Evolutionary conservation across 768 basidiomycete genomes (phyloP).

Genomic region (Mrakia gelida): DNA sequence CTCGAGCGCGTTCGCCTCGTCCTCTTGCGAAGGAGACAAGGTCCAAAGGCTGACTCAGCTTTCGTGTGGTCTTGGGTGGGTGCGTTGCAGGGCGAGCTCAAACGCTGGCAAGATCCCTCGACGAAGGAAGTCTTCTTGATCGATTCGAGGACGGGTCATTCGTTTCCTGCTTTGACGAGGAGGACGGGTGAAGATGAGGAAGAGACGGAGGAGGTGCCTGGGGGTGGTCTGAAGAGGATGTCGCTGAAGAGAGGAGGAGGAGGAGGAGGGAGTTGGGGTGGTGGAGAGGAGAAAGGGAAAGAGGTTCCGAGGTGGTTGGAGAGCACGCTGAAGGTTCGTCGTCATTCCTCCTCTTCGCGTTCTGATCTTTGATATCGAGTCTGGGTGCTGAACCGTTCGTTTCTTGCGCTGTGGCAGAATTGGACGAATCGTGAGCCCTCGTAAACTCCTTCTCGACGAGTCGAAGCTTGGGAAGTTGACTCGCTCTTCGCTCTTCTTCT

Average conservation of each 20-base stretch:
- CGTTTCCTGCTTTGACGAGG: slow-evolving; percentile 47
- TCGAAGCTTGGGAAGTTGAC: not conserved
- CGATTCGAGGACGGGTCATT: slow-evolving; percentile 67
- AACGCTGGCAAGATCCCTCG: slow-evolving; percentile 59
- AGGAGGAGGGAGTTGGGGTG: too few species aligned
- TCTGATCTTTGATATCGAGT: not conserved
- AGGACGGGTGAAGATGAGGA: not conserved
- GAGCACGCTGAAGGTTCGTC: slow-evolving; percentile 3
- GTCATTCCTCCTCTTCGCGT: not conserved
- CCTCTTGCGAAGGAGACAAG: too few species aligned
- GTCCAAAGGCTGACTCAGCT: not conserved
- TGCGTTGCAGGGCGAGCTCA: not conserved
- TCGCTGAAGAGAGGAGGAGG: not conserved
- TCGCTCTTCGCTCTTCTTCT: not conserved
- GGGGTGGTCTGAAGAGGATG: not conserved
- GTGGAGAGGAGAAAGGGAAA: too few species aligned
- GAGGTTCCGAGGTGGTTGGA: not conserved
- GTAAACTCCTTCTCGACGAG: not conserved
- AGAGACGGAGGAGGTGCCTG: not conserved
- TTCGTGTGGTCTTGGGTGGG: not conserved
- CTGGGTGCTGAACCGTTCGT: not conserved
- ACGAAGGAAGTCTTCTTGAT: slow-evolving; percentile 60
- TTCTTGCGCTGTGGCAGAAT: not conserved
- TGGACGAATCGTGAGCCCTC: slow-evolving; percentile 12
- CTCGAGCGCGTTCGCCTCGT: too few species aligned